A percentile compares a stretch with the other conserved stretches of the same genome.
phyloP scores from a whole-genome alignment of 306 rosid genomes.

The Benincasa hispida region DNA sequence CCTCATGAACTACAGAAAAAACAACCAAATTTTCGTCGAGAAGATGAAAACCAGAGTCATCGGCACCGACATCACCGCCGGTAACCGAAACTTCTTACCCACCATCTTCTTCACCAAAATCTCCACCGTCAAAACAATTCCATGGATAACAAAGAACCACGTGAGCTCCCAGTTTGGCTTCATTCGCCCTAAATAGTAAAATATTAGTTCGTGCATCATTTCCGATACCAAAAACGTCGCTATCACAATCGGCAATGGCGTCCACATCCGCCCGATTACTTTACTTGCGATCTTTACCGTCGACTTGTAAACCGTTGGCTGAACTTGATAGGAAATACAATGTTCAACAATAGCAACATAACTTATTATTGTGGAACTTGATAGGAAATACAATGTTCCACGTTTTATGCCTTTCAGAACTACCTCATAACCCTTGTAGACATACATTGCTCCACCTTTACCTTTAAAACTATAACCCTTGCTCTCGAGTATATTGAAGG shows the following conservation, averaged over 20 bases:
- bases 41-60: slow-evolving; percentile 34
- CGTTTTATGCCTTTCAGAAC: no score
- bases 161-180: slow-evolving; percentile 40
- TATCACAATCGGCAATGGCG: slow-evolving; percentile 27
- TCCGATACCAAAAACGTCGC: slow-evolving; percentile 47
- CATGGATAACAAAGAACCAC: slow-evolving; percentile 51
- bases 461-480: no score
- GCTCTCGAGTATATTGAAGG: no score
- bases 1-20: slow-evolving; percentile 41
- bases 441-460: no score
- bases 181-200: slow-evolving; percentile 35
- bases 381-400: no score
- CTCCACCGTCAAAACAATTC: slow-evolving; percentile 35
- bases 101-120: slow-evolving; percentile 31
- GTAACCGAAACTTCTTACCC: slow-evolving; percentile 19
- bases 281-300: slow-evolving; percentile 13
- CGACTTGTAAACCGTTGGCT: slow-evolving; percentile 25
- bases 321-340: no score
- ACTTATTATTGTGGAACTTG: no score
- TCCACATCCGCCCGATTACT: slow-evolving; percentile 26
- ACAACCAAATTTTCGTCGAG: slow-evolving; percentile 34
- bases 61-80: slow-evolving; percentile 24
- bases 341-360: no score
- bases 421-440: no score
- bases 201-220: slow-evolving; percentile 56